Evolutionary conservation across 2,329 filamentous ascomycete genomes (phyloP).

Genomic region (Helicocarpus griseus): DNA sequence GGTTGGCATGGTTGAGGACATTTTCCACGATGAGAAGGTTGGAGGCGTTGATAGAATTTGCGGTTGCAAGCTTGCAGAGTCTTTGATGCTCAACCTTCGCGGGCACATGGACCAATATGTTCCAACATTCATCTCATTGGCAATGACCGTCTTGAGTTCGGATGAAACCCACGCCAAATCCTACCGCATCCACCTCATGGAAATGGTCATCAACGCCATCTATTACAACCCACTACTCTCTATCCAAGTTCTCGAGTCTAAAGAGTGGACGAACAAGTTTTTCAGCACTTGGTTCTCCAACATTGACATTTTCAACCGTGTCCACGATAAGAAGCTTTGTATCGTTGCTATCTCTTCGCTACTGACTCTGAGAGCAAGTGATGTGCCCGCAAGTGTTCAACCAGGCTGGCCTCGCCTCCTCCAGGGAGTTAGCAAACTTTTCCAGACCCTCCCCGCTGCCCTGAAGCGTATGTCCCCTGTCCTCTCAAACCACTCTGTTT

Average conservation of each 20-base stretch:
- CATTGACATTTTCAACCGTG: slow-evolving; percentile 84
- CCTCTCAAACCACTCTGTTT: neutral
- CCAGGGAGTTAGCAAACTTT: slow-evolving; percentile 78
- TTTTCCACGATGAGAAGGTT: slow-evolving; percentile 87
- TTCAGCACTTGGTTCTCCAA: slow-evolving; percentile 97
- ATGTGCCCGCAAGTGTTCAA: slow-evolving; percentile 85
- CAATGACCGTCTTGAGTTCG: slow-evolving; percentile 69
- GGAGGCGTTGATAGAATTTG: slow-evolving; percentile 92
- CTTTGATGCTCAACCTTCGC: slow-evolving; percentile 90
- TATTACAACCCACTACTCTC: slow-evolving; percentile 90
- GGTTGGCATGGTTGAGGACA: slow-evolving; percentile 87
- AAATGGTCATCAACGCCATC: slow-evolving; percentile 96
- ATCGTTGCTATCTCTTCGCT: slow-evolving; percentile 87
- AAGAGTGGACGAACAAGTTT: slow-evolving; percentile 96
- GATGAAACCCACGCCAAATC: slow-evolving; percentile 81
- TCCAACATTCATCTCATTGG: slow-evolving; percentile 77
- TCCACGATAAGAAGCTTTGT: slow-evolving; percentile 97
- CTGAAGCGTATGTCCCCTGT: slow-evolving; percentile 58
- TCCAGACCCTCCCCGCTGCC: slow-evolving; percentile 80
- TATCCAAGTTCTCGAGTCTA: slow-evolving; percentile 77
- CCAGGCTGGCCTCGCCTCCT: slow-evolving; percentile 90
- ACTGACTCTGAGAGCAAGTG: slow-evolving; percentile 65
- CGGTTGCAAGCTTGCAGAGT: slow-evolving; percentile 93
- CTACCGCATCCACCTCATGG: slow-evolving; percentile 92
- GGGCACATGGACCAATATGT: slow-evolving; percentile 83